Evolutionary conservation across 1,139 yeast species (phyloP), one percentile per base, ranked within the genome.

Genomic region (Kodamaea alishanica): DNA sequence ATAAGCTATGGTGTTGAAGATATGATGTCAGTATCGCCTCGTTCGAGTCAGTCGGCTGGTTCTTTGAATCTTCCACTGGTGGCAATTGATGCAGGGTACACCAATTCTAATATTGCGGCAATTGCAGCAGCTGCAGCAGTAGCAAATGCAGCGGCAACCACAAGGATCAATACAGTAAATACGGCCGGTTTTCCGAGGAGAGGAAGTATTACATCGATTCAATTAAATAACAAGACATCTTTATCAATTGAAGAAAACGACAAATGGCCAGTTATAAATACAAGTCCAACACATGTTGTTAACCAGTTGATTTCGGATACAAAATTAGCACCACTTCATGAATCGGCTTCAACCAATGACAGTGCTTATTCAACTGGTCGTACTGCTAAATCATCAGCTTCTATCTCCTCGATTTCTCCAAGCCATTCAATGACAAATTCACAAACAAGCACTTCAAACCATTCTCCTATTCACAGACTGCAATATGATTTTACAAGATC

Each of bases 231-330:
- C 29, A 32, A 29, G 12, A 26, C 22, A 9, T 26, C 34, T 3
- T 24, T 32, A 7, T 34, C 38, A 20, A 39, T 33, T 8, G 38
- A 30, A n/a, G 49, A 40, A 8, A 37, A 34, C n/a, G 40, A 40
- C 25, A 35, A 36, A 11, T 50, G 53, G 53, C 52, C 51, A 6
- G 34, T 36, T 29, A 32, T 37, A 37, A 38, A 37, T 15, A 38
- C 39, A 9, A 43, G 46, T 24, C 44, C 51, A 7, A 41, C 33
- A n/a, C 39, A 42, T n/a, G 40, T 42, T 7, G 37, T 35, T 6
- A 22, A 37, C 7, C 51, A 48, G 29, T 27, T 24, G 33, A 12
- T 34, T 4, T 39, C 44, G 3, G 47, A 45, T 15, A 24, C 33
- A 8, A 42, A 39, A 27, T 23, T 42, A 8, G 46, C 41, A 4